Base-by-base conservation (phyloP, 768 basidiomycete genomes). In the Pleurotus eryngii region DNA sequence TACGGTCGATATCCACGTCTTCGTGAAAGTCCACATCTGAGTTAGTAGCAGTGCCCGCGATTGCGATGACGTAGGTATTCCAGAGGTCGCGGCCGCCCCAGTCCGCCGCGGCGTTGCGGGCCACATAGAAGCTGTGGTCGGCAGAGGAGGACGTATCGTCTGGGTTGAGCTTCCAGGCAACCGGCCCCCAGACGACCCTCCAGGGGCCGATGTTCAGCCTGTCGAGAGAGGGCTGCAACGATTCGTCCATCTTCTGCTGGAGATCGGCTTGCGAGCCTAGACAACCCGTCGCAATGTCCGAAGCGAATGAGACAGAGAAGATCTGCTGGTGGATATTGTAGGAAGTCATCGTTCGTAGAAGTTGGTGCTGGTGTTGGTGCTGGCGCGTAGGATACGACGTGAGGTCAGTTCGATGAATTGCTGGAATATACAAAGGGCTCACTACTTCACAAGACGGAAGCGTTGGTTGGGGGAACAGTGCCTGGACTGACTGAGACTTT, bases 301-400 rank as follows among this genome's bases (percentile, higher is more conserved):
- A 27, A 2, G 26, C 12, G 17, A n/a, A 3, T 14, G 27, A 50
- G 8, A 50, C 35, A 1, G n/a, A 12, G 27, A n/a, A 50, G 30
- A 50, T 22, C 30, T 50, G 49, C 18, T 50, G 49, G 11, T 50
- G 49, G n/a, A 50, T 50, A 15, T 50, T 50, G 49, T 50, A 50
- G 12, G 49, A 50, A 8, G 49, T 35, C 49, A 50, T 50, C 9
- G n/a, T 40, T 3, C 22, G 65, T 68, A 24, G 39, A 75, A 74
- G 73, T 71, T 59, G 73, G 63, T n/a, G 74, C 75, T 57, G 75
- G 75, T 12, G 74, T 61, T 22, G 61, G 45, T 46, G 66, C 27
- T 4, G 48, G 47, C 4, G 58, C 26, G 30, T 61, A 55, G 57
- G 64, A 60, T 26, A 58, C 70, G 54, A 60, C 64, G 3, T 63